phyloP scores from a whole-genome alignment of 2,329 filamentous ascomycete genomes.

The Diaporthe sp. region DNA sequence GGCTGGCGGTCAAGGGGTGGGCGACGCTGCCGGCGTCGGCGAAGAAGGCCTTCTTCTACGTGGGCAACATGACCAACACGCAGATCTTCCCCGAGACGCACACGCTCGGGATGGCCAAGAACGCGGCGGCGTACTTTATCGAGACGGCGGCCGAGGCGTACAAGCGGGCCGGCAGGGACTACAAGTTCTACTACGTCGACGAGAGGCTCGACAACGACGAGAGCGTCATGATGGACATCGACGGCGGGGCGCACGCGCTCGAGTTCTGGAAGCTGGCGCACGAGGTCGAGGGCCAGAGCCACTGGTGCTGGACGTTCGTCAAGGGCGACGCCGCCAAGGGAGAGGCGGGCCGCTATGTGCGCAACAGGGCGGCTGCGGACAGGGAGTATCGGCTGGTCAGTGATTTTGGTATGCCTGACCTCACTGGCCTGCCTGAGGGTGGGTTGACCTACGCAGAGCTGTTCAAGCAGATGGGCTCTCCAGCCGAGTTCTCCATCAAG shows the following conservation, averaged over 20 bases:
- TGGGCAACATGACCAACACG: conserved; percentile 35
- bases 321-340: conserved; percentile 21
- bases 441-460: neutral
- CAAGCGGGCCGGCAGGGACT: conserved; percentile 10
- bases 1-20: conserved; percentile 33
- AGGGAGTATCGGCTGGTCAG: conserved; percentile 12
- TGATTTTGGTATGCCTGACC: neutral
- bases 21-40: conserved; percentile 6
- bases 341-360: conserved; percentile 11
- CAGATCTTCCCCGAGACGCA: conserved; percentile 12
- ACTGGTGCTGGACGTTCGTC: conserved; percentile 36
- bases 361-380: neutral
- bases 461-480: neutral
- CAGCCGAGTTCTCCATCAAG: neutral
- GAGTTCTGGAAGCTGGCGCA: conserved; percentile 37
- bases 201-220: conserved; percentile 13
- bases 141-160: conserved; percentile 35
- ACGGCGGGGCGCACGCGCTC: conserved; percentile 27
- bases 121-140: conserved; percentile 30
- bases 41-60: conserved; percentile 31
- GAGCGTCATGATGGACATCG: conserved; percentile 1
- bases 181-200: conserved; percentile 34
- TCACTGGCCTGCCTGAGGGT: neutral
- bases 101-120: conserved; percentile 30
- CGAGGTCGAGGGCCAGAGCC: conserved; percentile 32